Conservation (phyloP, 352 stramenopile genomes). For the Phytophthora idaei region DNA sequence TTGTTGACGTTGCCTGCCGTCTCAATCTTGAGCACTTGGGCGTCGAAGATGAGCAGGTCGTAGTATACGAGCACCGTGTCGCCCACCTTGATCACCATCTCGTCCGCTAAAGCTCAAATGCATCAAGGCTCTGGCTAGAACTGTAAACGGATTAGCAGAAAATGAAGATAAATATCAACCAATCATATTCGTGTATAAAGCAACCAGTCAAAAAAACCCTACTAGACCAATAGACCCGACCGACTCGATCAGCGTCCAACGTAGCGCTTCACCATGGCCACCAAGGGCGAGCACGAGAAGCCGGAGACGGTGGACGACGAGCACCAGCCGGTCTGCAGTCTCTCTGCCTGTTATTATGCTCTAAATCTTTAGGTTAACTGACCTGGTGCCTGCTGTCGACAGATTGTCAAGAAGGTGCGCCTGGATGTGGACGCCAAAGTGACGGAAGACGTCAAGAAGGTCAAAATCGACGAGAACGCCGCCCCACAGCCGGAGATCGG, state of each 20-base stretch:
- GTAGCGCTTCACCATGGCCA: conserved; percentile 51
- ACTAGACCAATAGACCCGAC: conserved; percentile 10
- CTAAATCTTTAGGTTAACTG: neutral
- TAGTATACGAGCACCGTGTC: conserved; percentile 44
- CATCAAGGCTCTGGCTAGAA: conserved; percentile 10
- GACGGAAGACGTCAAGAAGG: conserved; percentile 53
- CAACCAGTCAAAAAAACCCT: conserved; percentile 35
- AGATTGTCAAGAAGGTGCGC: conserved; percentile 69
- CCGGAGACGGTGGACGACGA: conserved; percentile 61
- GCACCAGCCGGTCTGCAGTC: conserved; percentile 52
- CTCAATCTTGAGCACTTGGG: conserved; percentile 27
- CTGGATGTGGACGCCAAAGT: conserved; percentile 56
- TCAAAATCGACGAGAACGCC: conserved; percentile 45
- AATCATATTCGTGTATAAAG: conserved; percentile 19
- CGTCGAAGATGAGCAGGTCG: conserved; percentile 41
- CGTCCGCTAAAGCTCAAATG: conserved; percentile 18
- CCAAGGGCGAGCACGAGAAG: conserved; percentile 80
- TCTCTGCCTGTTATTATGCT: neutral
- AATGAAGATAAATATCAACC: conserved; percentile 4
- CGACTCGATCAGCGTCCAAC: conserved; percentile 1
- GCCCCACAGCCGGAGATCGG: conserved; percentile 32
- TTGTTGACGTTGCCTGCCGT: neutral
- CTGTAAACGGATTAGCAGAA: conserved; percentile 14
- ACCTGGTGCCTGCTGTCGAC: neutral
- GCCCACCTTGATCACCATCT: conserved; percentile 31